Evolutionary conservation across 1,139 yeast species (phyloP), one percentile per base, ranked within the genome.

Genomic region (Yamadazyma jaroonii): DNA sequence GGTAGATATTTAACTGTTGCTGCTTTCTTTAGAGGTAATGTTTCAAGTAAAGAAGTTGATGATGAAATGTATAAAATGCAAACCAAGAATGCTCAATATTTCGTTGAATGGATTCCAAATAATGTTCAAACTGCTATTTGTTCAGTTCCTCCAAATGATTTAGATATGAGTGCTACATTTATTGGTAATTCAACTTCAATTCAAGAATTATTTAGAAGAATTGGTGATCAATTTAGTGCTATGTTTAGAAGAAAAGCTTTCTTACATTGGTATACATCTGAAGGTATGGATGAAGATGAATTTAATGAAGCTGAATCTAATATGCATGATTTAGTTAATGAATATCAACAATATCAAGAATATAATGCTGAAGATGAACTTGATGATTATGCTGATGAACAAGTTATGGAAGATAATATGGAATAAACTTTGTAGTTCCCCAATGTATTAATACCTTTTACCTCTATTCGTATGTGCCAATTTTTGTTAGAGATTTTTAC

Each of bases 21-120:
- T 35, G 89, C 96, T 11, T 86, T 88, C 69, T 88, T 86, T 71
- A 79, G 96, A 65, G 96, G 96, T 67, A 84, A 86, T 55, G 96
- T 85, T 37, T 84, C 95, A 9, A 85, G 84, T 41, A 85, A 86
- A 67, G 96, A 88, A 67, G 96, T 88, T 46, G 96, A 88, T 61
- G 96, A 88, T 59, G 95, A 87, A 64, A 86, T 88, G 90, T 79
- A 72, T 63, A 81, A 81, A 59, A 86, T 85, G 44, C 95, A 88
- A 69, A 79, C 84, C 43, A 82, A 84, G 64, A 84, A 87, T 64
- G 74, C 89, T 15, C 78, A 82, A 41, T 80, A 83, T 61, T 87
- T 87, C 57, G 97, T 89, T 42, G 96, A 89, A 64, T 89, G 96
- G 96, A 89, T 89, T 67, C 96, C 97, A 58, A 88, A 88, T 66